Conservation (phyloP, 768 basidiomycete genomes). For the Tubosaeta brunneosetosa region DNA sequence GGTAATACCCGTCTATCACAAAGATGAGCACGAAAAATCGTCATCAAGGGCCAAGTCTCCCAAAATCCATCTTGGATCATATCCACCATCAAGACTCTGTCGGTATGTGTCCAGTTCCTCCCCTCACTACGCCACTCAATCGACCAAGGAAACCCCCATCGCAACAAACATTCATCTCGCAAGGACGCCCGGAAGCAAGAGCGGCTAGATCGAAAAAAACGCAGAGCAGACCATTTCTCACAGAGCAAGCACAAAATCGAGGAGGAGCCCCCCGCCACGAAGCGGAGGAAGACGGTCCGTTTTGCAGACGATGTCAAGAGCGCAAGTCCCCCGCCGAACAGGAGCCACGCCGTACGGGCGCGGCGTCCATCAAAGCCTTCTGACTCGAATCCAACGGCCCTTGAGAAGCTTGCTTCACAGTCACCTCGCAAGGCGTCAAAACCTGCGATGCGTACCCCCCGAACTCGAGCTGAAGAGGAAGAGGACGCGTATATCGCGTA, state of each 20-base stretch:
- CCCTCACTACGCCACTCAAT: neutral
- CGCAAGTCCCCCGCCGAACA: neutral
- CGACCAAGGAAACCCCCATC: constrained; percentile 4
- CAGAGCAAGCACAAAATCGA: constrained; percentile 38
- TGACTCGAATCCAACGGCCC: constrained; percentile 21
- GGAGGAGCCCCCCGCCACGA: constrained; percentile 38
- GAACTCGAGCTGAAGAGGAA: constrained; percentile 45
- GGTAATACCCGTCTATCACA: neutral
- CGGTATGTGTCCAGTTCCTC: constrained; percentile 9
- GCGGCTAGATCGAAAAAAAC: constrained; percentile 54
- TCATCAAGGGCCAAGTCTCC: constrained; percentile 20
- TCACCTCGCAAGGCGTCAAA: constrained; percentile 7
- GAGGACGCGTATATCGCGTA: constrained; percentile 87
- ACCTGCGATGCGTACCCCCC: constrained; percentile 14
- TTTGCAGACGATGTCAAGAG: constrained; percentile 5
- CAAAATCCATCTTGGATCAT: constrained; percentile 26
- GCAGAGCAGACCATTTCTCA: constrained; percentile 58
- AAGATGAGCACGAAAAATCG: constrained; percentile 16
- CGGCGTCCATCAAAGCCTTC: neutral
- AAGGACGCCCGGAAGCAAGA: constrained; percentile 65
- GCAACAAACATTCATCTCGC: constrained; percentile 34
- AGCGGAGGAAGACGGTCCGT: constrained; percentile 42
- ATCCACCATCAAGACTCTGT: constrained; percentile 12
- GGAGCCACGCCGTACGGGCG: neutral
- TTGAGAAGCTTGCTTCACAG: constrained; percentile 32